A percentile compares a stretch with the other conserved stretches of the same genome.
Evolutionary conservation across 1,139 yeast species (phyloP).

Genomic region (Entelexis paramagnoliae): DNA sequence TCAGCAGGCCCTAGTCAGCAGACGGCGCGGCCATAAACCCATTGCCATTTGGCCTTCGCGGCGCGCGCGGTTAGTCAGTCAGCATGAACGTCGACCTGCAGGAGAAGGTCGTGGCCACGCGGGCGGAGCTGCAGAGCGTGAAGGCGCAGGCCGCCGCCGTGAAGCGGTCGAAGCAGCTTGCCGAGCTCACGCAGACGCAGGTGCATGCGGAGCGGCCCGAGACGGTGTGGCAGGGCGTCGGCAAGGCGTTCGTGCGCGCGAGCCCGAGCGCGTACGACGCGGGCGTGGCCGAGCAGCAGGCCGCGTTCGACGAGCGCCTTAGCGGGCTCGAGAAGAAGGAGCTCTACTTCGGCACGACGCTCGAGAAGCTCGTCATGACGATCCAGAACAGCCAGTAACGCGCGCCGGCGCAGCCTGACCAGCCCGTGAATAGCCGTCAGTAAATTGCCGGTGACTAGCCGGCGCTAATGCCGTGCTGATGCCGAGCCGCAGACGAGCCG

Average conservation of each 20-base stretch:
- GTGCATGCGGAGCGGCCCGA: conserved; percentile 35
- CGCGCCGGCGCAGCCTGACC: too few relatives aligned
- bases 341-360: conserved; percentile 62
- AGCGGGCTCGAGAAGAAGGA: conserved; percentile 57
- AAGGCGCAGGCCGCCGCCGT: conserved; percentile 48
- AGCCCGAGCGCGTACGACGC: conserved; percentile 41
- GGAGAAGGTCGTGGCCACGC: conserved; percentile 20
- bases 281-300: conserved; percentile 44
- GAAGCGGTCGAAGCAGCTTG: conserved; percentile 48
- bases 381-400: too few relatives aligned
- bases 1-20: too few relatives aligned
- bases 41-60: too few relatives aligned
- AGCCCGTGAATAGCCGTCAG: too few relatives aligned
- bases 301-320: conserved; percentile 47
- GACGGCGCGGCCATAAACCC: too few relatives aligned
- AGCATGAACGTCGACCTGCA: conserved; percentile 22
- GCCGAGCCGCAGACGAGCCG: too few relatives aligned
- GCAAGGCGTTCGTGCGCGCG: conserved; percentile 45
- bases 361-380: conserved; percentile 59
- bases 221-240: conserved; percentile 75
- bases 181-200: conserved; percentile 48
- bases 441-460: too few relatives aligned
- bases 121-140: conserved; percentile 57
- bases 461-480: too few relatives aligned
- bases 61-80: too few relatives aligned